These are phyloP conservation scores for Aspergillus quadricinctus DNA, from an alignment of 2,329 filamentous ascomycete species.

Conservation along the genomic window DNA sequence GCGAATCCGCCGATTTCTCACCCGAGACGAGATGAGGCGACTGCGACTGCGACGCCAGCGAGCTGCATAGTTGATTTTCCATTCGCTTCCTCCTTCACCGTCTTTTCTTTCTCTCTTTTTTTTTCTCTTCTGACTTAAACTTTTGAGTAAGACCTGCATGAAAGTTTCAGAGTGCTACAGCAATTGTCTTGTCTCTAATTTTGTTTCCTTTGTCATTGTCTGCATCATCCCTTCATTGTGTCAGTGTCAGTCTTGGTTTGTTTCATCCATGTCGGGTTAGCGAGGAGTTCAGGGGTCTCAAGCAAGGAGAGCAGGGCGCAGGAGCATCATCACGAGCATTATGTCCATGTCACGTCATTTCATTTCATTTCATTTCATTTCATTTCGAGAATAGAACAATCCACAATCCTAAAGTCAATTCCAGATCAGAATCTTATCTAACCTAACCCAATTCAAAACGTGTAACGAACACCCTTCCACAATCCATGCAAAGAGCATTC, in stretches of 20 bases:
- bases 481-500: not conserved
- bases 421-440: not conserved
- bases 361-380: no score
- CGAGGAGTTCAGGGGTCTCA: not conserved
- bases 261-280: not conserved
- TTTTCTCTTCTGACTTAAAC: not conserved
- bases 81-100: not conserved
- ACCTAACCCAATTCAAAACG: not conserved
- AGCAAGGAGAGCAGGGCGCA: not conserved
- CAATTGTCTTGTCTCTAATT: not conserved
- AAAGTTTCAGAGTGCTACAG: not conserved
- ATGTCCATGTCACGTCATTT: no score
- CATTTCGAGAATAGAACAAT: no score
- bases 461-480: not conserved
- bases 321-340: not conserved
- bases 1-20: conserved; percentile 29
- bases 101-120: not conserved
- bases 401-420: not conserved
- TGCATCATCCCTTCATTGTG: not conserved
- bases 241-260: not conserved
- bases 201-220: not conserved
- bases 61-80: not conserved
- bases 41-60: conserved; percentile 15
- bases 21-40: conserved; percentile 27
- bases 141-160: not conserved